Base-by-base conservation (phyloP, 73 alveolate genomes). In the Uronychia setigera region DNA sequence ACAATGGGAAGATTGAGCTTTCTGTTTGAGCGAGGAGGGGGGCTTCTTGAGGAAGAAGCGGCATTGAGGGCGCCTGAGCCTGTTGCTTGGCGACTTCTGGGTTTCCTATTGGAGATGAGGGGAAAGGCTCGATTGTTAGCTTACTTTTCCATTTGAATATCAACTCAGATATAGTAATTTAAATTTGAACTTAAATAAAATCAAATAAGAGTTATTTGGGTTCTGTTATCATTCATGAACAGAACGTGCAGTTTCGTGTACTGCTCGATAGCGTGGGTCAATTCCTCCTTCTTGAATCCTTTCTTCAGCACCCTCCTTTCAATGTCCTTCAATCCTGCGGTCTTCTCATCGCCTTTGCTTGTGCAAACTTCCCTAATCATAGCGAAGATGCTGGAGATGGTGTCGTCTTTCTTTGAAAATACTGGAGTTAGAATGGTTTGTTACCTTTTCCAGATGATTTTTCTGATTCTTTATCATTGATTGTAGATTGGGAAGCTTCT, bases 401-500 rank as follows among this genome's bases (percentile, higher is more conserved):
- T 75, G 57, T 83, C 91, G 35, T 19, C 77, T 29, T 28, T 76
- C 80, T 30, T 76, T 31, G 29, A 78, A 1, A 59, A 81, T 30
- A 81, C 75, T 76, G 25, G 28, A 1, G 75, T 19, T 79, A 30
- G 28, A 67, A 76, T 27, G n/a, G n/a, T 5, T 60, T 1, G 76
- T 67, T 28, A 27, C 92, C 84, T 58, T 77, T 88, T n/a, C n/a
- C n/a, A n/a, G n/a, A n/a, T n/a, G 33, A 67, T 82, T 57, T 90
- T 46, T 26, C 19, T 26, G 29, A 58, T 26, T 82, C 93, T 46
- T 81, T 91, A 74, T 84, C 77, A 77, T 76, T 87, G 32, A 88
- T 80, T 14, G 91, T 58, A 30, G 91, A 59, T 82, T 89, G 87
- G 86, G 88, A 79, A 32, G 86, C 83, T 32, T 91, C 94, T 82